phyloP scores from a whole-genome alignment of 129 eudicot species.

The Solidago caesia region DNA sequence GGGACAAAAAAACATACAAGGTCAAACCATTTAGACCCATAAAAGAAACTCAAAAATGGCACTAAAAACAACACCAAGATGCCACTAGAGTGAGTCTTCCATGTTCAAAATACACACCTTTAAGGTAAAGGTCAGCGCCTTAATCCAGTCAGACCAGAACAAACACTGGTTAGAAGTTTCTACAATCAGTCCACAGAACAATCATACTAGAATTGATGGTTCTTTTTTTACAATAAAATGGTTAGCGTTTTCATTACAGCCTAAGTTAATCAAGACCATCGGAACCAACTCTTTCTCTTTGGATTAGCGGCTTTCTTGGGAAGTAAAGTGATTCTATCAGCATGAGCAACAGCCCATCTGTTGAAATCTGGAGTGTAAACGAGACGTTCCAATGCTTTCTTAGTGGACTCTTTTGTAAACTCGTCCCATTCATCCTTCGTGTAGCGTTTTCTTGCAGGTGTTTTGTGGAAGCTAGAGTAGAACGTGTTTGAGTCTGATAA shows the following conservation, averaged over 20 bases:
- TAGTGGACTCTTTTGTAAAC: constrained; percentile 70
- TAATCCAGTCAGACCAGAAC: background rate
- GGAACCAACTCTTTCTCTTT: constrained; percentile 46
- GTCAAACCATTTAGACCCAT: background rate
- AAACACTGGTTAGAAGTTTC: constrained; percentile 14
- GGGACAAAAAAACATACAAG: background rate
- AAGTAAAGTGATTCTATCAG: constrained; percentile 73
- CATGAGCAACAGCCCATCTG: constrained; percentile 83
- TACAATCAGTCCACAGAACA: background rate
- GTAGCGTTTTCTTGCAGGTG: constrained; percentile 57
- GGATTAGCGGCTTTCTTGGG: constrained; percentile 42
- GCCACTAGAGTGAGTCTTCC: background rate
- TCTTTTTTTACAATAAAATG: background rate
- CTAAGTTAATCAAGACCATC: constrained; percentile 47
- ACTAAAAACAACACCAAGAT: background rate
- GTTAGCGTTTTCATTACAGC: constrained; percentile 18
- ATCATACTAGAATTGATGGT: background rate
- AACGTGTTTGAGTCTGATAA: constrained; percentile 53
- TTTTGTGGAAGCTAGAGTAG: constrained; percentile 69
- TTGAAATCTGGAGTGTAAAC: constrained; percentile 83
- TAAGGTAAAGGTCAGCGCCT: background rate
- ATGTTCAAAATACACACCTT: background rate
- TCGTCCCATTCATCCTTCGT: constrained; percentile 77
- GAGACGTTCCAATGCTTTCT: constrained; percentile 73
- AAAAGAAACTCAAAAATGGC: background rate